These are phyloP conservation scores for Dioszegia aurantiaca DNA, from an alignment of 768 basidiomycete species.

Conservation along the genomic window DNA sequence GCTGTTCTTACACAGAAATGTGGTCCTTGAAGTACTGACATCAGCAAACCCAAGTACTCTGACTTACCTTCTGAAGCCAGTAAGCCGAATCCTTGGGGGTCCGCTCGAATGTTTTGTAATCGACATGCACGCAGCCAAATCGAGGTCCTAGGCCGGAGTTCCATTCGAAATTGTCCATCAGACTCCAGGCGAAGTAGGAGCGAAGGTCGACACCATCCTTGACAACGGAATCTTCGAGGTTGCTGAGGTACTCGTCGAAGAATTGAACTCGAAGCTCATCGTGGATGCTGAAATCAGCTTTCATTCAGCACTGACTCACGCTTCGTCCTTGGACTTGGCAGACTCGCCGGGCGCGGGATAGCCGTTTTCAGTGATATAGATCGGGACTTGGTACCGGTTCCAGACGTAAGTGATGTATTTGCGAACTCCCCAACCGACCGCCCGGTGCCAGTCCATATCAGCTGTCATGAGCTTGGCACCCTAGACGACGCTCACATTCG, in stretches of 20 bases:
- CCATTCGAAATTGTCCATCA: conserved; percentile 45
- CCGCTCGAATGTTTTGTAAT: conserved; percentile 42
- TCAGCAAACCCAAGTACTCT: background rate
- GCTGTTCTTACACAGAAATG: conserved; percentile 7
- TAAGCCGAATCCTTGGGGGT: conserved; percentile 42
- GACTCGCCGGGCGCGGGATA: conserved; percentile 28
- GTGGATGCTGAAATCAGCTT: conserved; percentile 25
- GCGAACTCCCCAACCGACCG: conserved; percentile 46
- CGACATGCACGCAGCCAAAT: conserved; percentile 38
- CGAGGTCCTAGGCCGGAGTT: conserved; percentile 33
- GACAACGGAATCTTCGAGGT: conserved; percentile 30
- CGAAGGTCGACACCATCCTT: conserved; percentile 44
- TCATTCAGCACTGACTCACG: conserved; percentile 19
- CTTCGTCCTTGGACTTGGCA: conserved; percentile 24
- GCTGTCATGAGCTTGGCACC: conserved; percentile 15
- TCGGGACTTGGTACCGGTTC: conserved; percentile 42
- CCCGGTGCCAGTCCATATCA: conserved; percentile 32
- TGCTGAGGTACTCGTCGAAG: conserved; percentile 35
- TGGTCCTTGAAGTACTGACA: conserved; percentile 31
- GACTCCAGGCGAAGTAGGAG: conserved; percentile 32
- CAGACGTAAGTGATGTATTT: conserved; percentile 41
- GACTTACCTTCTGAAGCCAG: conserved; percentile 27
- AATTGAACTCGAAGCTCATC: conserved; percentile 40
- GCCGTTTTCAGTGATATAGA: conserved; percentile 47
- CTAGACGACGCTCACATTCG: conserved; percentile 27